Percentiles rank a stretch among this genome's conserved stretches.
These are phyloP conservation scores for Yarrowia osloensis DNA, from an alignment of 805 yeast genomes.

Conservation along the genomic window DNA sequence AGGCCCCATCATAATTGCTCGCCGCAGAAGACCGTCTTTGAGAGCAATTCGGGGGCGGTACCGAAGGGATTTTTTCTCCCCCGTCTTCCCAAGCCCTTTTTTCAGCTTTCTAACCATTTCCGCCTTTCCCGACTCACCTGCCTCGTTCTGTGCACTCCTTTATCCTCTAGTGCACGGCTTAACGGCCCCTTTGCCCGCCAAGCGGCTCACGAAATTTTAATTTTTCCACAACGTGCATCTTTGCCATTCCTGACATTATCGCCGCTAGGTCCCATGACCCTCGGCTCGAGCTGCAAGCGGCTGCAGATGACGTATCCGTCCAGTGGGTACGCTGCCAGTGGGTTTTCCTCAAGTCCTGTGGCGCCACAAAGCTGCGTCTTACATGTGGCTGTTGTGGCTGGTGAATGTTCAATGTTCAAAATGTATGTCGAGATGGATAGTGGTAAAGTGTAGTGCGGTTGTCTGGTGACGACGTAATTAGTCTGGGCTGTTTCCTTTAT, in stretches of 20 bases:
- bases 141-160: background rate
- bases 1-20: background rate
- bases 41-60: too few species aligned
- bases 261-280: slow-evolving; percentile 9
- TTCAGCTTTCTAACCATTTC: background rate
- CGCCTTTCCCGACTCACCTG: background rate
- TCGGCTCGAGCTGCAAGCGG: background rate
- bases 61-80: too few species aligned
- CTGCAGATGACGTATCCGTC: background rate
- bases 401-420: slow-evolving; percentile 6
- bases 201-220: background rate
- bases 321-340: too few species aligned
- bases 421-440: too few species aligned
- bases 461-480: too few species aligned
- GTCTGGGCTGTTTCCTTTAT: too few species aligned
- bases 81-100: too few species aligned
- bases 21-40: background rate
- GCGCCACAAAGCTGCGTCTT: background rate
- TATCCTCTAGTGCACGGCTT: background rate
- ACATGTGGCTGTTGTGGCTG: background rate
- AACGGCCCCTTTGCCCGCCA: slow-evolving; percentile 2
- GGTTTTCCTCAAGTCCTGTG: too few species aligned
- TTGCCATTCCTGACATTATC: slow-evolving; percentile 11
- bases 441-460: too few species aligned
- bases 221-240: background rate